Percentiles rank a stretch among this genome's conserved stretches.
These are phyloP conservation scores for Geranium rotundifolium DNA, from an alignment of 345 rosid species.

Conservation along the genomic window DNA sequence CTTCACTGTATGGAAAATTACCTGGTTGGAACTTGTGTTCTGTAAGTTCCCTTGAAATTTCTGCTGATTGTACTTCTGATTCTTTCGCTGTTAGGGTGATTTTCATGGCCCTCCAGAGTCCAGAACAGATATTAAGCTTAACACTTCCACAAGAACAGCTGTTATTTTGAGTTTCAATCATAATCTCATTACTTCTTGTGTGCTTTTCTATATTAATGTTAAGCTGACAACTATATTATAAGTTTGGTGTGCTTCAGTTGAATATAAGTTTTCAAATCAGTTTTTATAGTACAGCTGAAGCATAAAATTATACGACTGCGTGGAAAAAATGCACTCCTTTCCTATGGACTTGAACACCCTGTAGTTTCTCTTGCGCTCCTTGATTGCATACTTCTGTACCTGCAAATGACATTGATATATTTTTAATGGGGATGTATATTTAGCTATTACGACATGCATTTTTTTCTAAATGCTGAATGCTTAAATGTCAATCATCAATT, in stretches of 20 bases:
- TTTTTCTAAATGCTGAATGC: too few species aligned
- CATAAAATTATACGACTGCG: too few species aligned
- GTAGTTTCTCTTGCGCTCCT: too few species aligned
- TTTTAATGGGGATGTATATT: not conserved
- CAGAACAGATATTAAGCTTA: too few species aligned
- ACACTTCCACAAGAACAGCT: not conserved
- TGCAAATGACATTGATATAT: not conserved
- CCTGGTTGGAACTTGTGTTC: slow-evolving; percentile 96
- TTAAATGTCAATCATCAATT: too few species aligned
- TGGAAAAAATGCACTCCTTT: too few species aligned
- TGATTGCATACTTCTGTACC: too few species aligned
- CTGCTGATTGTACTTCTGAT: not conserved
- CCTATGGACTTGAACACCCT: too few species aligned
- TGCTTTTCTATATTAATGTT: too few species aligned
- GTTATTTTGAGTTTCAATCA: not conserved
- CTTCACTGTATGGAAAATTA: slow-evolving; percentile 68
- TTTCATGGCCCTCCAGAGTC: not conserved
- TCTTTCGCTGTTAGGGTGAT: not conserved
- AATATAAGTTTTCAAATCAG: not conserved
- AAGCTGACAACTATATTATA: not conserved
- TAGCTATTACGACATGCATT: not conserved
- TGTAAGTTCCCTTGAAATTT: slow-evolving; percentile 43
- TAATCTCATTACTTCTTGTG: not conserved
- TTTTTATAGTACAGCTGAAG: not conserved
- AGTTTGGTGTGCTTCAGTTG: not conserved